Base-by-base conservation (phyloP, 495 filamentous ascomycete species). In the Cercophora newfieldiana region DNA sequence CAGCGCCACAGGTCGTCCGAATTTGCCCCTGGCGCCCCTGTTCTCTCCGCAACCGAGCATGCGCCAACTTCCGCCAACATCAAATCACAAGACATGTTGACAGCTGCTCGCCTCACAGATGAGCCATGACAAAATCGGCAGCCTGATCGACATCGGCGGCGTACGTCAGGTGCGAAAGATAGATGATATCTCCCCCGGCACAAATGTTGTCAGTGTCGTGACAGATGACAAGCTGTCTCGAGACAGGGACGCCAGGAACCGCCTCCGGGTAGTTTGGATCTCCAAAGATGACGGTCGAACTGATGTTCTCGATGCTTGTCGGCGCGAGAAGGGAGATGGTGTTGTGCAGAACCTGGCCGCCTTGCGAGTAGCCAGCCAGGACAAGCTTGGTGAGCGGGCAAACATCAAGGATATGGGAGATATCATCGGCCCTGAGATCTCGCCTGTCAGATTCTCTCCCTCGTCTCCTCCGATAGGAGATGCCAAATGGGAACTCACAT, bases 331-430 rank as follows among this genome's bases (percentile, higher is more conserved):
- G 70, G 37, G 50, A 73, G 14, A 78, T 78, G 3, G 83, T 83
- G 58, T 82, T 81, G 74, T 85, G 85, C 1, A 82, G 79, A 16
- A 85, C 73, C 78, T 83, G 80, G 0, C 78, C 78, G 18, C 82
- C 85, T 68, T 88, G 86, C 1, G 83, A 86, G 70, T 89, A 90
- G 29, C 87, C 88, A 7, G 81, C 79, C 10, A 86, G 72, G n/a
- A 88, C 81, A 61, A 89, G 78, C 72, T 87, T 85, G 55, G 86
- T 88, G 44, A 81, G 76, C 1, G 88, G 86, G 67, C 87, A 90
- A 26, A 79, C 71, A n/a, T 65, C 68, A 7, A 83, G 73, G 2
- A 82, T 81, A 10, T 79, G 72, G 31, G 78, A 73, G 28, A 85
- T 82, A 37, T 83, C 78, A 1, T 66, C 66, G 25, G 82, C 84